These are phyloP conservation scores for Cicer yamashitae DNA, from an alignment of 306 rosid species.

Conservation along the genomic window DNA sequence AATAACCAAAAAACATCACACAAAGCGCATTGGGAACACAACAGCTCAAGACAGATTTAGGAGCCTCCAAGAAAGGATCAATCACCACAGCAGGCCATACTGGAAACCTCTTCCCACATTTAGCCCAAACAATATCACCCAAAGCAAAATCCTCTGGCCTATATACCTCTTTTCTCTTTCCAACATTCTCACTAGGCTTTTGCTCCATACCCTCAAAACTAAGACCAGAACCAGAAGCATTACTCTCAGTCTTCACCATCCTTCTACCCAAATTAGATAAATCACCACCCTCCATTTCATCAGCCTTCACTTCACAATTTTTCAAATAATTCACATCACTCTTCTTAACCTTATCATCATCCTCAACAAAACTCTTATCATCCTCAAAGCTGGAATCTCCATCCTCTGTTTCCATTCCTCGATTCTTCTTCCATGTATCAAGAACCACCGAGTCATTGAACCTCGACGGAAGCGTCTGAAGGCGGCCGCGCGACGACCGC, in stretches of 20 bases:
- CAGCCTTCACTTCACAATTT: conserved; percentile 50
- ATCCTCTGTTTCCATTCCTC: conserved; percentile 45
- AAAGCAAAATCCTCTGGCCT: conserved; percentile 82
- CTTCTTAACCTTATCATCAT: conserved; percentile 39
- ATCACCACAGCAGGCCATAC: conserved; percentile 98
- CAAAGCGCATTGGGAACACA: conserved; percentile 78
- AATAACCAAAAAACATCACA: conserved; percentile 93
- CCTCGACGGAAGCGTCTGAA: conserved; percentile 73
- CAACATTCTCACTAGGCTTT: conserved; percentile 44
- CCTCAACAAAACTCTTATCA: conserved; percentile 48
- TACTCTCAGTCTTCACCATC: conserved; percentile 43
- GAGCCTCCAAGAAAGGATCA: conserved; percentile 88
- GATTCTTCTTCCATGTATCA: conserved; percentile 57
- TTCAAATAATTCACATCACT: conserved; percentile 43
- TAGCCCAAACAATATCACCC: conserved; percentile 97
- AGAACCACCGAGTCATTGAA: conserved; percentile 70
- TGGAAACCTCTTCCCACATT: conserved; percentile 90
- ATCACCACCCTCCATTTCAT: conserved; percentile 30
- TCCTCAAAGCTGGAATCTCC: conserved; percentile 56
- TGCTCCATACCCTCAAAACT: conserved; percentile 52
- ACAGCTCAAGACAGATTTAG: conserved; percentile 72
- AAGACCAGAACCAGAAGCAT: conserved; percentile 55
- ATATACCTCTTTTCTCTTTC: conserved; percentile 64
- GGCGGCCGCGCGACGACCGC: conserved; percentile 78
- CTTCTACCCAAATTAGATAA: conserved; percentile 40